Conservation (phyloP, 345 rosid species). For the Linum lewisii region DNA sequence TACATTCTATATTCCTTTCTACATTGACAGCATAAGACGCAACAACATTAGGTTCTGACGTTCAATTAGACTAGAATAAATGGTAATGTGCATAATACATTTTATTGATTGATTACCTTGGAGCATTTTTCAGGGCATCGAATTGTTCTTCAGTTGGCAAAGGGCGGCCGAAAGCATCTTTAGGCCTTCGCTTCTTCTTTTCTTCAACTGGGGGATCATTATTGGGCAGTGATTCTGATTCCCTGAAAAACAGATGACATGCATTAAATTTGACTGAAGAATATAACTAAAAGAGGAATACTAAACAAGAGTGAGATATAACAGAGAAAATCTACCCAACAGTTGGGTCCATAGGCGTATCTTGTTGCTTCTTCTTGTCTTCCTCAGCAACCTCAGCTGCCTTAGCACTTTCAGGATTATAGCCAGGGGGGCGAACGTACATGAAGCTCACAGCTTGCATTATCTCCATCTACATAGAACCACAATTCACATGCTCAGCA, state of each 20-base stretch:
- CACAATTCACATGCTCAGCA: background rate
- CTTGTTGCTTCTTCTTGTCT: slow-evolving; percentile 26
- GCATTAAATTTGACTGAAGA: background rate
- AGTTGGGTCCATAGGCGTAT: slow-evolving; percentile 20
- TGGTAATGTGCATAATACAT: background rate
- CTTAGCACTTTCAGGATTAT: slow-evolving; percentile 90
- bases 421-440: slow-evolving; percentile 97
- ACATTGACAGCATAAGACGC: background rate
- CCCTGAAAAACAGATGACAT: slow-evolving; percentile 24
- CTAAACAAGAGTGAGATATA: slow-evolving; percentile 16
- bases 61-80: no score
- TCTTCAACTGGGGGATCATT: slow-evolving; percentile 28
- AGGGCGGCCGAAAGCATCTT: slow-evolving; percentile 95
- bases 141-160: slow-evolving; percentile 94
- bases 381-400: slow-evolving; percentile 79
- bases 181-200: slow-evolving; percentile 76
- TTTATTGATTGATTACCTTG: slow-evolving; percentile 39
- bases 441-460: slow-evolving; percentile 98
- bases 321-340: slow-evolving; percentile 25
- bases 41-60: no score
- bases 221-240: slow-evolving; percentile 17
- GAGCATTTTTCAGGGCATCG: slow-evolving; percentile 77
- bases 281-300: background rate
- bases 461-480: slow-evolving; percentile 46
- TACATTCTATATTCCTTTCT: background rate